Conservation (phyloP, 768 basidiomycete species). For the Saitozyma sp. region DNA sequence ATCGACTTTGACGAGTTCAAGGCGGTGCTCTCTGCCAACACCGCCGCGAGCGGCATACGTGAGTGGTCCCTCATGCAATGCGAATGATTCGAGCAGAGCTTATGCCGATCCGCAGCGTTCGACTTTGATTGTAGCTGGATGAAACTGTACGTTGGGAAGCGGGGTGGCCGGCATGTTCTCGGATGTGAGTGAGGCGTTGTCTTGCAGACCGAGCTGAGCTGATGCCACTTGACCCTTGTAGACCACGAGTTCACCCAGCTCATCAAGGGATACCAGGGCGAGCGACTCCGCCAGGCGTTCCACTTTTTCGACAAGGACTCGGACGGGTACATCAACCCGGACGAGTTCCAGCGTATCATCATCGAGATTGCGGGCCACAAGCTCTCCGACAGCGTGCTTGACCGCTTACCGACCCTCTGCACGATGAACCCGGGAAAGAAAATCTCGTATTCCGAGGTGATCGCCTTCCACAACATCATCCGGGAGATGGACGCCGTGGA, state of each 20-base stretch:
- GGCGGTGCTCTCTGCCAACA: conserved; percentile 76
- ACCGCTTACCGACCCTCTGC: conserved; percentile 86
- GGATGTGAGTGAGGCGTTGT: conserved; percentile 65
- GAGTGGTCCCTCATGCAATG: conserved; percentile 3
- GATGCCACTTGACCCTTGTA: conserved; percentile 44
- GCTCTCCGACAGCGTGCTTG: conserved; percentile 87
- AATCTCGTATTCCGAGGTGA: conserved; percentile 94
- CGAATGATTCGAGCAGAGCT: neutral
- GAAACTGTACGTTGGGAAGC: conserved; percentile 90
- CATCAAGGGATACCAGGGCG: conserved; percentile 98
- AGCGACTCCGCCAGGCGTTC: conserved; percentile 94
- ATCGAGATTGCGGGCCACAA: conserved; percentile 98
- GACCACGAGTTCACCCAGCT: conserved; percentile 97
- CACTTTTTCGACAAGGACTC: conserved; percentile 83
- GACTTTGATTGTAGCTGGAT: conserved; percentile 97
- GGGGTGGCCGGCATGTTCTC: conserved; percentile 83
- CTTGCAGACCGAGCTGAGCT: neutral
- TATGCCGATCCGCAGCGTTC: conserved; percentile 59
- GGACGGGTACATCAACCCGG: conserved; percentile 90
- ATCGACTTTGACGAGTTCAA: conserved; percentile 96
- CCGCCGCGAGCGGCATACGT: conserved; percentile 64
- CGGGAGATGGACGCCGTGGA: conserved; percentile 97
- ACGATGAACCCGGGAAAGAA: conserved; percentile 82
- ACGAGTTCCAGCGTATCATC: conserved; percentile 93
- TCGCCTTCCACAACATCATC: conserved; percentile 89